Base-by-base conservation (phyloP, 2,329 filamentous ascomycete genomes). In the Tympanopsis confertula region DNA sequence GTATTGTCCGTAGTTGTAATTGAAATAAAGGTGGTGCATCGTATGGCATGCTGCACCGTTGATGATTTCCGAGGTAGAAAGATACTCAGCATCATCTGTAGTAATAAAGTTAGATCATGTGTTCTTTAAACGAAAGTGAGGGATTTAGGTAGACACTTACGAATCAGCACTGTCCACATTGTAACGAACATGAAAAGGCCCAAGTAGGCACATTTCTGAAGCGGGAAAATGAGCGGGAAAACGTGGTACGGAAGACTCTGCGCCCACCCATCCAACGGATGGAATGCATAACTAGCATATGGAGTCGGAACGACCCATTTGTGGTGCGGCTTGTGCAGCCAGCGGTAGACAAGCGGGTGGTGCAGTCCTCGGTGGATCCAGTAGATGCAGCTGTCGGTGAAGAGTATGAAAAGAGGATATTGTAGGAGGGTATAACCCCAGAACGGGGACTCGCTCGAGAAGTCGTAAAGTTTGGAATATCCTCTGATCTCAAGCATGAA, bases 241-340 rank as follows among this genome's bases (percentile, higher is more conserved):
- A 81, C 49, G 57, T 82, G 78, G 57, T 82, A 82, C 0, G 78
- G 78, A 36, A 81, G 55, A 46, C 73, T 72, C 57, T 82, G 78
- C 2, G 71, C 67, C 58, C 71, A 82, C 48, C 78, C 78, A 49
- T 82, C 78, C 39, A 81, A 50, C 3, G 78, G 78, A 56, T 82
- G 77, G 65, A 82, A 82, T 26, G 78, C 78, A 52, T 81, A 76
- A 39, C 69, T 76, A n/a, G 78, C 78, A 50, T 68, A 82, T 1
- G 78, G 78, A 4, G 74, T 80, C 2, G 78, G 78, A 74, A 82
- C 79, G 55, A 82, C 81, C 78, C 78, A 82, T 57, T 81, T 82
- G 65, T 82, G 78, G 55, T 82, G 78, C 22, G 77, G 72, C 64
- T 82, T 82, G 65, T 82, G 78, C 28, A 82, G 60, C 37, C 59